Base-by-base conservation (phyloP, 441 rosid species). In the Jatropha podagrica region DNA sequence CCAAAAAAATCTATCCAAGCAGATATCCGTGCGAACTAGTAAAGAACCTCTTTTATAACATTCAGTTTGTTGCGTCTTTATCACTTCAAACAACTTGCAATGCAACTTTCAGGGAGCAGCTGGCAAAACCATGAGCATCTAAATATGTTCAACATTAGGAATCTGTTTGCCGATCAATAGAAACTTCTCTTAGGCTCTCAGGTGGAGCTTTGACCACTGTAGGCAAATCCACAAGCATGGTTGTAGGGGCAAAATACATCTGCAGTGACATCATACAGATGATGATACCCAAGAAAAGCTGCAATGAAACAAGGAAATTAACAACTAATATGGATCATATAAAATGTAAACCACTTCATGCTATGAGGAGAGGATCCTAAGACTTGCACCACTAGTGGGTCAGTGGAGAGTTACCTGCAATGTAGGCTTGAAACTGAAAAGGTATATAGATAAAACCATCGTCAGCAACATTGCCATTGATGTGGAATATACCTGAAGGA, bases 381-480 rank as follows among this genome's bases (percentile, higher is more conserved):
- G 65, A 42, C 27, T 59, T 60, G 65, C 6, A 58, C 44, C 61
- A 61, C 66, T 27, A n/a, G 23, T 46, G 69, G 41, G 52, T 14
- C 20, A 58, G 42, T 52, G 74, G 63, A 77, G n/a, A 63, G 75
- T 72, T 79, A 86, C 92, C 91, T 91, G 97, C 64, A 89, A 52
- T 40, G 92, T 87, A 0, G 96, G 94, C 80, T 81, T 87, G 82
- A 91, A 88, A 70, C 75, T 81, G 77, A 92, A 88, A 62, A 92
- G 94, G 81, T 82, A 86, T 46, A 89, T 80, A 1, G 93, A 92
- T 63, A 91, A 85, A 76, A 91, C 85, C 92, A 87, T 88, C 20
- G 93, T 92, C 69, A 88, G 87, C 52, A 92, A 87, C 96, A 92
- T 92, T 23, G 94, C 96, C 96, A 92, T 87, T 71, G 97, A 91